phyloP scores from a whole-genome alignment of 371 early-diverging fungal genomes.

The Mortierella sp. region DNA sequence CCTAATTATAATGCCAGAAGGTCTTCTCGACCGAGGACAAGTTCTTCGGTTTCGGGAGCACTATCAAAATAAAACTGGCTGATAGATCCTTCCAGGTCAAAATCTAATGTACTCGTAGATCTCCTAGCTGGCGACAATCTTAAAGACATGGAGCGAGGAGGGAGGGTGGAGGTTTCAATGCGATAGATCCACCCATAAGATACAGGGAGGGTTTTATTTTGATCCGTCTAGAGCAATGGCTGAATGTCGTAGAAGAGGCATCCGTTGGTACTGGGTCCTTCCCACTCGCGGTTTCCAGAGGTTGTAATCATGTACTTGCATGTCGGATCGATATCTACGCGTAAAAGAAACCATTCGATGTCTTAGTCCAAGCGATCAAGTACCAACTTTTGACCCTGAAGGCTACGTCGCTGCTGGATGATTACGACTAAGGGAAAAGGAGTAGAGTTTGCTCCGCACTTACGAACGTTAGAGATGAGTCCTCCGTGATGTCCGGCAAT shows the following conservation, averaged over 20 bases:
- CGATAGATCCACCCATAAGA: no score
- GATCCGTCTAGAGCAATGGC: constrained; percentile 14
- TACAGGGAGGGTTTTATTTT: neutral
- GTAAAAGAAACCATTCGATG: no score
- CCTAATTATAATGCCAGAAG: constrained; percentile 1
- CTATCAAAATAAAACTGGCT: no score
- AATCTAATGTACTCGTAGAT: no score
- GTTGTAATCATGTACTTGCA: constrained; percentile 86
- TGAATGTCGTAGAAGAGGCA: constrained; percentile 87
- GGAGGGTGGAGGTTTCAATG: no score
- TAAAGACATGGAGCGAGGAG: no score
- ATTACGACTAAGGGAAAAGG: no score
- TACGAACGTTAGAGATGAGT: constrained; percentile 80
- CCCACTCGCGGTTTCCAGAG: constrained; percentile 95
- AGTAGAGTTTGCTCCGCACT: constrained; percentile 28
- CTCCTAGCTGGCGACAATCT: no score
- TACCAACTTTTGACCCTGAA: no score
- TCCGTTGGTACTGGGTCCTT: constrained; percentile 81
- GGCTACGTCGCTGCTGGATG: no score
- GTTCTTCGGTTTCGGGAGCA: constrained; percentile 43
- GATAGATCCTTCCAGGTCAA: no score
- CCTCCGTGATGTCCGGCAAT: constrained; percentile 94
- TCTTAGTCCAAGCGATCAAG: no score
- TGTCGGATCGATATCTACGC: constrained; percentile 72
- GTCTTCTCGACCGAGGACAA: constrained; percentile 9